These are phyloP conservation scores for Tricholomella constricta DNA, from an alignment of 768 basidiomycete genomes.

Conservation along the genomic window DNA sequence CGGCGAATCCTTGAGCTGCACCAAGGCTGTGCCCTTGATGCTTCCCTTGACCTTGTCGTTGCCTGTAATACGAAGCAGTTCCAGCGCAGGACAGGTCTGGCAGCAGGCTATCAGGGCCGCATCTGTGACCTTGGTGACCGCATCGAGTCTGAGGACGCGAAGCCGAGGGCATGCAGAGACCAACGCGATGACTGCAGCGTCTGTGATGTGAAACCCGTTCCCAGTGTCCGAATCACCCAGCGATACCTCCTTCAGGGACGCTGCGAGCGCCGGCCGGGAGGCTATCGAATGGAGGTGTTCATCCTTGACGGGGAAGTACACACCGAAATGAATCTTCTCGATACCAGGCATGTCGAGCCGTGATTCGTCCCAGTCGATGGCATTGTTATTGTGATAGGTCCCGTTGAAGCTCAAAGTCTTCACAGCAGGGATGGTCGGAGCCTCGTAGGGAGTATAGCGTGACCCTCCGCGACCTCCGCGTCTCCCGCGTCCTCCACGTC, in stretches of 20 bases:
- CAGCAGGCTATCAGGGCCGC: not conserved
- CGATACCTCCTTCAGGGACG: not conserved
- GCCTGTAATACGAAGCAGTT: not conserved
- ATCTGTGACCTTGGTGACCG: not conserved
- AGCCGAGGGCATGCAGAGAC: not conserved
- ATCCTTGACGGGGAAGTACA: not conserved
- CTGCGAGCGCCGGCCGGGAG: not conserved
- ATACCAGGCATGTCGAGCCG: slow-evolving; percentile 1
- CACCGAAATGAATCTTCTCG: slow-evolving; percentile 2
- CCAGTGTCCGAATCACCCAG: slow-evolving; percentile 4
- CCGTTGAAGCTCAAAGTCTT: not conserved
- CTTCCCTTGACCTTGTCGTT: slow-evolving; percentile 2
- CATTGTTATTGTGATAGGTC: not conserved
- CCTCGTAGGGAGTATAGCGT: not conserved
- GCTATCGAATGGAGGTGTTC: not conserved
- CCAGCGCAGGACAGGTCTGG: not conserved
- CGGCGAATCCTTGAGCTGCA: not conserved
- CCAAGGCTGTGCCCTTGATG: not conserved
- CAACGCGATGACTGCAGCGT: not conserved
- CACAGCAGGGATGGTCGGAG: not conserved
- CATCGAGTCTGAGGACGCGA: not conserved
- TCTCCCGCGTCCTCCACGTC: not conserved
- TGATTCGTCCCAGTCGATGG: not conserved
- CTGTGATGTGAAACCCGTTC: not conserved
- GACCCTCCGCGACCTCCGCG: not conserved